These are phyloP conservation scores for Tolypocladium paradoxum DNA, from an alignment of 2,329 filamentous ascomycete species.

Conservation along the genomic window DNA sequence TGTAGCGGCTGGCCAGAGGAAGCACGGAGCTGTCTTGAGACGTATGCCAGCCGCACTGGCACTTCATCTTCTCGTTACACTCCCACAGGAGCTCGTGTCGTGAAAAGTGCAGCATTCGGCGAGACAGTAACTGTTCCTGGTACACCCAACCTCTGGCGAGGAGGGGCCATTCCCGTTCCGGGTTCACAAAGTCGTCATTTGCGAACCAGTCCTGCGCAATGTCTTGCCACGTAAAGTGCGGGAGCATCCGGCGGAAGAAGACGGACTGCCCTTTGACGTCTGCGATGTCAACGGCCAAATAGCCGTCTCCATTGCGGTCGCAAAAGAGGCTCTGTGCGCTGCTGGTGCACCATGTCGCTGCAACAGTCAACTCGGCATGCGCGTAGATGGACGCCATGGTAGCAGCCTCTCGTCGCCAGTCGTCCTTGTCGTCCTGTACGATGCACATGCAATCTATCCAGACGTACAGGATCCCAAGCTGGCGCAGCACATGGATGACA, in stretches of 20 bases:
- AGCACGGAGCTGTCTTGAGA: background rate
- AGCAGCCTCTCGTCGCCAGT: conserved; percentile 8
- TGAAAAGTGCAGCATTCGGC: conserved; percentile 9
- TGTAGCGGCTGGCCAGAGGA: background rate
- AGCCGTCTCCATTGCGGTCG: background rate
- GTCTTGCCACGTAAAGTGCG: conserved; percentile 4
- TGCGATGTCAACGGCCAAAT: background rate
- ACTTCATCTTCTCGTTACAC: conserved; percentile 4
- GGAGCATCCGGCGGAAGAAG: conserved; percentile 3
- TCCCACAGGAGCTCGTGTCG: conserved; percentile 8
- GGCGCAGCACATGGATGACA: conserved; percentile 1
- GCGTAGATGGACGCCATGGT: conserved; percentile 7
- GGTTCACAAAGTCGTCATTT: background rate
- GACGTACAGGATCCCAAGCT: conserved; percentile 5
- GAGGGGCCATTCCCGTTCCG: conserved; percentile 1
- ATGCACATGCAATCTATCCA: conserved; percentile 11
- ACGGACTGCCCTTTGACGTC: conserved; percentile 1
- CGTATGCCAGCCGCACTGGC: conserved; percentile 6
- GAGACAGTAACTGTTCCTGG: conserved; percentile 11
- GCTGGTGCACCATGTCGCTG: conserved; percentile 3
- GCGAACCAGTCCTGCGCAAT: background rate
- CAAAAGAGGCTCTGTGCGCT: conserved; percentile 3
- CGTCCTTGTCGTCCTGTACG: conserved; percentile 6
- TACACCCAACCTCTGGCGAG: conserved; percentile 10
- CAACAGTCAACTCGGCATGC: conserved; percentile 5